Evolutionary conservation across 2,329 filamentous ascomycete genomes (phyloP), one percentile per base, ranked within the genome.

Genomic region (Dactylellina parvicollis): DNA sequence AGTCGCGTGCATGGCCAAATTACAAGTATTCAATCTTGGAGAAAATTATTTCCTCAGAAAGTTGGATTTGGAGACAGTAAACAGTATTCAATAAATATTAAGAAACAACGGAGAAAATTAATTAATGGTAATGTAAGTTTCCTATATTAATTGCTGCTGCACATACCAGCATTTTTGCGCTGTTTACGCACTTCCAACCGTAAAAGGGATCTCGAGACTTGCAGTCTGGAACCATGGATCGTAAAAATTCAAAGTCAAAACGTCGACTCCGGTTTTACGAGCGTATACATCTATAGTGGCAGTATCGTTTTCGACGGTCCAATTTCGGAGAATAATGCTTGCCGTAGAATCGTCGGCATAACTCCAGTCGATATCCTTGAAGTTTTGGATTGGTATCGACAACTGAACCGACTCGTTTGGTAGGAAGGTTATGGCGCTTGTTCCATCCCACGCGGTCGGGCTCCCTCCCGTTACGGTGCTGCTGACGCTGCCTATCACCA

Each of bases 201-300:
- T 42, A 42, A 42, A 8, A 42, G 38, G 16, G 30, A 50, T 50
- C 22, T 28, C 20, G 18, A 50, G 22, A 16, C 20, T 50, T 32
- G 10, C 26, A 30, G 46, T 50, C 14, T 50, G 46, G 46, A 50
- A 50, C 20, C 20, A 50, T n/a, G 14, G 7, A 50, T 50, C 46
- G 24, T 14, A 50, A 24, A 50, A 50, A 30, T 50, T 50, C 46
- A 50, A 12, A 12, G 46, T 50, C 46, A 50, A 28, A 12, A 18
- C 30, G 16, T 50, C 46, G 3, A n/a, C 22, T 50, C 46, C 46
- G 22, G 24, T 20, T n/a, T 20, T 28, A 28, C 46, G 46, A 32
- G 46, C 22, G 22, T 28, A 28, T 32, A 50, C 24, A 28, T 50
- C 46, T 20, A 50, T 12, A 10, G 26, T 32, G 14, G n/a, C 22